Evolutionary conservation across 1,284 basidiomycete species (phyloP).

Genomic region (Vanrija humicola): DNA sequence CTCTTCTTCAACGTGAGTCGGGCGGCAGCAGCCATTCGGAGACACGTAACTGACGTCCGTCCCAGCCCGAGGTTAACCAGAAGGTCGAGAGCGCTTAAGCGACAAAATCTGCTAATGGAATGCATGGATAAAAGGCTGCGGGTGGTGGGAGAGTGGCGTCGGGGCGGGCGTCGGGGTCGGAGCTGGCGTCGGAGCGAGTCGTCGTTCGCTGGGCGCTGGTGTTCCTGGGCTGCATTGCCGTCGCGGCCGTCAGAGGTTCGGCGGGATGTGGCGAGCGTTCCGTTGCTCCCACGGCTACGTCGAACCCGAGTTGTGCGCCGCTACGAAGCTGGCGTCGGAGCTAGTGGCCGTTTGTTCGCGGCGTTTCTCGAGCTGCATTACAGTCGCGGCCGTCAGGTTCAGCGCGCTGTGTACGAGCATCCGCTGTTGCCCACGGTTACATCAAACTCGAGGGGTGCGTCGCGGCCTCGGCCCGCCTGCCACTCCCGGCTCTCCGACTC

Average conservation of each 20-base stretch:
- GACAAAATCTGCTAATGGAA: not conserved
- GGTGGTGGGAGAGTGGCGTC: not conserved
- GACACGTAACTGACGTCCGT: slow-evolving; percentile 2
- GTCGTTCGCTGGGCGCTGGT: not conserved
- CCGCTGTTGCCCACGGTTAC: too few relatives aligned
- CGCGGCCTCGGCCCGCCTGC: too few relatives aligned
- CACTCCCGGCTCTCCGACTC: too few relatives aligned
- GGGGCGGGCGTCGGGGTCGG: not conserved
- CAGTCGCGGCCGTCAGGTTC: not conserved
- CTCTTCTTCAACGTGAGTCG: slow-evolving; percentile 42
- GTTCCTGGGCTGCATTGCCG: not conserved
- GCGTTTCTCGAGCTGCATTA: not conserved
- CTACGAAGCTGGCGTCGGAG: too few relatives aligned
- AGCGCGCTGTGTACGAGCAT: too few relatives aligned
- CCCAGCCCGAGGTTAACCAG: slow-evolving; percentile 24
- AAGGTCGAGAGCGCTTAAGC: too few relatives aligned
- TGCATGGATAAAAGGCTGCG: slow-evolving; percentile 14
- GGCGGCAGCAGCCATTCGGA: not conserved
- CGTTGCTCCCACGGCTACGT: too few relatives aligned
- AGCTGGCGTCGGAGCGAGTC: not conserved
- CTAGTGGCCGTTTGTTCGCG: too few relatives aligned
- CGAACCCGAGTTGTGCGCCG: too few relatives aligned
- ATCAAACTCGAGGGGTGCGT: too few relatives aligned
- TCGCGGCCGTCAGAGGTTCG: not conserved
- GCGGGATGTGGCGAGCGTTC: too few relatives aligned